phyloP scores from a whole-genome alignment of 805 yeast species.

The Ogataea degrootiae region DNA sequence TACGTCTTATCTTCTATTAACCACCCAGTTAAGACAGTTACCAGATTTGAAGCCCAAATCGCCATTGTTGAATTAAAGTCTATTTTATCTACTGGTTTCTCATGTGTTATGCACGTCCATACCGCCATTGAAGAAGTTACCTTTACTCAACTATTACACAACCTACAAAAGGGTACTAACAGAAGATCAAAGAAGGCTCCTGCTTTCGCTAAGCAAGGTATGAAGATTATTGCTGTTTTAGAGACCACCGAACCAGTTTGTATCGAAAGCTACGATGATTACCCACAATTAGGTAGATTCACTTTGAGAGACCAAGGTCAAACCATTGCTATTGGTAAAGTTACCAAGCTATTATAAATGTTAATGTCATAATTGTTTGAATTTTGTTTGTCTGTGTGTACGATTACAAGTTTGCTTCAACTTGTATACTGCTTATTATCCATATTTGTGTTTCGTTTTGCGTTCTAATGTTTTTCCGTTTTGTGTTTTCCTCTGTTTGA shows the following conservation, averaged over 20 bases:
- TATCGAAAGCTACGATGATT: constrained; percentile 86
- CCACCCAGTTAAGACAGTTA: constrained; percentile 87
- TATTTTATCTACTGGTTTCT: constrained; percentile 89
- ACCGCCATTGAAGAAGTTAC: constrained; percentile 96
- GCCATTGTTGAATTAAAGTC: constrained; percentile 96
- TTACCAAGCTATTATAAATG: constrained; percentile 71
- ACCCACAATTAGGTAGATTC: constrained; percentile 96
- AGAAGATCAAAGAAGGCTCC: constrained; percentile 96
- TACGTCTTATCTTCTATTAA: constrained; percentile 82
- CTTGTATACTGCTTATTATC: no score
- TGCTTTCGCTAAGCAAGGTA: constrained; percentile 97
- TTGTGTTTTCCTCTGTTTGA: neutral
- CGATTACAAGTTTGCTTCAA: no score
- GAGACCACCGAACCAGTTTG: constrained; percentile 87
- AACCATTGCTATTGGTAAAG: constrained; percentile 97
- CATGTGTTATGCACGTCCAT: constrained; percentile 98
- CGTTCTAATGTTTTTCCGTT: neutral
- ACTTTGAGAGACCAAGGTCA: constrained; percentile 98
- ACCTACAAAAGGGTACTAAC: constrained; percentile 94
- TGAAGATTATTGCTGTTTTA: constrained; percentile 92
- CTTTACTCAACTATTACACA: constrained; percentile 78
- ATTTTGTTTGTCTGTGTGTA: no score
- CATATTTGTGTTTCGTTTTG: neutral
- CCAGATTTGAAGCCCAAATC: constrained; percentile 90
- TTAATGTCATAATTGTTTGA: neutral